Percentiles rank a stretch among this genome's conserved stretches.
Conservation (phyloP, 305 asterid species). For the Solanum chacoense region DNA sequence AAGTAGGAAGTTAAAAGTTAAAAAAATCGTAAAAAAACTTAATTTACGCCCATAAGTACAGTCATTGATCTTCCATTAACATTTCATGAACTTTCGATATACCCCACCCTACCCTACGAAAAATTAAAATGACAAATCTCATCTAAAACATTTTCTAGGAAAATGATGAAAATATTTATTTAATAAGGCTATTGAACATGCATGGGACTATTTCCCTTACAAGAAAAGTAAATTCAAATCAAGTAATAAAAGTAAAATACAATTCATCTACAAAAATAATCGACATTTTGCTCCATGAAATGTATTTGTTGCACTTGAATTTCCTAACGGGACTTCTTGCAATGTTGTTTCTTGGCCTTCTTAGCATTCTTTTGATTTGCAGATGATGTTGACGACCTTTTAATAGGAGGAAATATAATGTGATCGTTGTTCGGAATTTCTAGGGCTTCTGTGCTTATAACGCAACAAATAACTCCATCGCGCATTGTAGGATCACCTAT, state of each 20-base stretch:
- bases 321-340: neutral
- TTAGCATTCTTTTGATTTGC: neutral
- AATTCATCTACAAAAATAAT: neutral
- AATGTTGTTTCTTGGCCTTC: neutral
- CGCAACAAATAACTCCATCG: neutral
- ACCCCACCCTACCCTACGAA: too few species aligned
- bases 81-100: too few species aligned
- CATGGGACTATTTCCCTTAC: neutral
- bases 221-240: neutral
- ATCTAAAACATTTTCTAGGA: neutral
- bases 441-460: neutral
- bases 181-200: neutral
- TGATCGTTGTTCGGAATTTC: neutral
- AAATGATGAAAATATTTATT: too few species aligned
- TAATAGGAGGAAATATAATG: neutral
- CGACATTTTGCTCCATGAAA: neutral
- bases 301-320: neutral
- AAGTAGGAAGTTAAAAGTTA: neutral
- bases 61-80: too few species aligned
- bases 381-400: neutral
- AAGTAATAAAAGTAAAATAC: neutral
- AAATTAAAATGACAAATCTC: neutral
- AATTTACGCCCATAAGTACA: neutral
- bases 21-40: neutral
- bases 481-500: neutral